These are phyloP conservation scores for Pascua sp. DNA, from an alignment of 1,284 basidiomycete species.

Conservation along the genomic window DNA sequence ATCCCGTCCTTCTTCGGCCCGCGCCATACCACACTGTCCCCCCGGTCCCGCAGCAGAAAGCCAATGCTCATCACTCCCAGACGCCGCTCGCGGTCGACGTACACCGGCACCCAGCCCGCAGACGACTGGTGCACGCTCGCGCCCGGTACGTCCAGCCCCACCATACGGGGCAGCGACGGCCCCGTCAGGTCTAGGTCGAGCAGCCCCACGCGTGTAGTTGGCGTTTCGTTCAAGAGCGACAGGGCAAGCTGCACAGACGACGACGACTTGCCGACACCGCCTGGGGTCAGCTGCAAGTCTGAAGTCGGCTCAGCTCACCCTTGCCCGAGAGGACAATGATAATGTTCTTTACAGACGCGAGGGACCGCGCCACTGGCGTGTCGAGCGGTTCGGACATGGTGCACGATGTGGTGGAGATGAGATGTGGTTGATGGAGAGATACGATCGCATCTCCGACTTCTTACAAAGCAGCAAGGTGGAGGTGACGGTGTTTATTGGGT, in stretches of 20 bases:
- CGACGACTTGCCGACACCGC: constrained; percentile 97
- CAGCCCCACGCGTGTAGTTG: constrained; percentile 70
- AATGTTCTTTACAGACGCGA: constrained; percentile 74
- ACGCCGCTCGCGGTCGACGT: constrained; percentile 70
- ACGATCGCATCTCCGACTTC: too few species aligned
- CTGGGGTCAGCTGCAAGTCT: constrained; percentile 41
- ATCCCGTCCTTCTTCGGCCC: constrained; percentile 99
- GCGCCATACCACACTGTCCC: constrained; percentile 94
- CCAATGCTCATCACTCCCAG: constrained; percentile 96
- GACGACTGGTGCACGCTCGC: constrained; percentile 78
- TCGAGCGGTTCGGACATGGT: constrained; percentile 41
- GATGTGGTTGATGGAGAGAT: neutral
- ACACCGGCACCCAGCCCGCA: constrained; percentile 97
- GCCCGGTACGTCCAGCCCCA: constrained; percentile 73
- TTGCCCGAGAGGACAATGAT: constrained; percentile 94
- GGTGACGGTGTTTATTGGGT: too few species aligned
- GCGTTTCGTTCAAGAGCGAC: constrained; percentile 65
- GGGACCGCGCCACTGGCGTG: constrained; percentile 60
- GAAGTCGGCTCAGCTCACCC: constrained; percentile 31
- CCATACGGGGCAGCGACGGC: constrained; percentile 94
- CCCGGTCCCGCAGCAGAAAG: constrained; percentile 82
- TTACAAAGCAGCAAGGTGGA: too few species aligned
- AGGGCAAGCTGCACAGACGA: constrained; percentile 90
- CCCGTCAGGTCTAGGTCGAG: constrained; percentile 96
- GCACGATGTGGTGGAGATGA: neutral